These are phyloP conservation scores for Cytospora piceae DNA, from an alignment of 2,329 filamentous ascomycete genomes.

Conservation along the genomic window DNA sequence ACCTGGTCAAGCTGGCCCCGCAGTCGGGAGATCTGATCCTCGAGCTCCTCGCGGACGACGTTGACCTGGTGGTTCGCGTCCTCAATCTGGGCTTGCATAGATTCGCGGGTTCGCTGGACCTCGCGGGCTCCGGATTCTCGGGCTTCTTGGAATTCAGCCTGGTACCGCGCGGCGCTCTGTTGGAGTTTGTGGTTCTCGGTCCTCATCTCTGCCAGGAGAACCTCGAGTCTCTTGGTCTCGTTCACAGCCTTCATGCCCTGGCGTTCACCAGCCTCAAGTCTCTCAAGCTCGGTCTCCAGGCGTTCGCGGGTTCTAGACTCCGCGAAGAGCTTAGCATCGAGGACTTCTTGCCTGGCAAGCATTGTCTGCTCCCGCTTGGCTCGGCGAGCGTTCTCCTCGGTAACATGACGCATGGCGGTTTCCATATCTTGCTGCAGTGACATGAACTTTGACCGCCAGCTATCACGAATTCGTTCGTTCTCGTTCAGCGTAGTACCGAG, in stretches of 20 bases:
- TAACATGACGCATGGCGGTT: conserved; percentile 75
- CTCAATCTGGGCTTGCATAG: conserved; percentile 82
- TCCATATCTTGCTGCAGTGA: conserved; percentile 87
- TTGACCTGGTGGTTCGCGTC: conserved; percentile 85
- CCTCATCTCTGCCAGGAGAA: conserved; percentile 58
- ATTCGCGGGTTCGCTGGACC: conserved; percentile 76
- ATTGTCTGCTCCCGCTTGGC: conserved; percentile 79
- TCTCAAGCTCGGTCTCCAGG: conserved; percentile 67
- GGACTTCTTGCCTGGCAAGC: conserved; percentile 76
- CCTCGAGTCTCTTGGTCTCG: conserved; percentile 65
- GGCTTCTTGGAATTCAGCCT: conserved; percentile 84
- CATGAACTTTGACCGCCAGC: conserved; percentile 82
- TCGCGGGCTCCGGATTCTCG: conserved; percentile 79
- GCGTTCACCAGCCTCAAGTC: conserved; percentile 66
- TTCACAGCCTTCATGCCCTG: conserved; percentile 66
- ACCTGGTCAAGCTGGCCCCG: conserved; percentile 77
- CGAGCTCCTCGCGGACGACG: conserved; percentile 77
- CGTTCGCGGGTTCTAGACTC: conserved; percentile 72
- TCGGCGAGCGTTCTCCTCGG: conserved; percentile 79
- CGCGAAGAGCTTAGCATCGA: conserved; percentile 76
- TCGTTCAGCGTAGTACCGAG: conserved; percentile 82
- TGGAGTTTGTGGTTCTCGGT: conserved; percentile 75
- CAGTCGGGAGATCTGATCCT: conserved; percentile 74
- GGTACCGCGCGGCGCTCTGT: conserved; percentile 67
- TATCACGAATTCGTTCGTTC: conserved; percentile 81